Evolutionary conservation across 805 yeast genomes (phyloP).

Genomic region (Myxozyma monticola): DNA sequence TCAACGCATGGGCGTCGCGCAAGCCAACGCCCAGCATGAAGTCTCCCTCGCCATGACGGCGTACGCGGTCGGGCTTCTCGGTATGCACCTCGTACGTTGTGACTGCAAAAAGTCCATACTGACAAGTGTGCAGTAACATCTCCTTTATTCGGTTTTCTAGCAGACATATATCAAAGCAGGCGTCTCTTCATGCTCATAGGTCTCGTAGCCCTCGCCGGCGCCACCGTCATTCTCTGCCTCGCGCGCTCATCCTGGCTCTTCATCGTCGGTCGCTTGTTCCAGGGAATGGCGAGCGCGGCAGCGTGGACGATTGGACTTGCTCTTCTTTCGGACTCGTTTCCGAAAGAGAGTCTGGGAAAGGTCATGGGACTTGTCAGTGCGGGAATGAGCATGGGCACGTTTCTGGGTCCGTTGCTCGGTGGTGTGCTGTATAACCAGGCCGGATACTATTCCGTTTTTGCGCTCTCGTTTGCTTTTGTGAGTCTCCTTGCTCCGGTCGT

Average conservation of each 20-base stretch:
- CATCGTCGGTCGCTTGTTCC: slow-evolving; percentile 38
- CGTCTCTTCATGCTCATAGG: slow-evolving; percentile 38
- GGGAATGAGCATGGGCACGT: slow-evolving; percentile 36
- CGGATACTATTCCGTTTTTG: slow-evolving; percentile 40
- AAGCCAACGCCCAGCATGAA: slow-evolving; percentile 34
- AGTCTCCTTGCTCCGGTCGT: too few relatives aligned
- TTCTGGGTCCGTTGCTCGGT: slow-evolving; percentile 41
- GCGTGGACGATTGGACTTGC: slow-evolving; percentile 43
- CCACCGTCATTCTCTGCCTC: slow-evolving; percentile 37
- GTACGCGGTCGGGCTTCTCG: slow-evolving; percentile 40
- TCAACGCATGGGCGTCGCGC: slow-evolving; percentile 34
- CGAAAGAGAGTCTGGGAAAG: slow-evolving; percentile 36
- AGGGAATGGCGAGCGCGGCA: slow-evolving; percentile 39
- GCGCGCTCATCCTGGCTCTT: slow-evolving; percentile 34
- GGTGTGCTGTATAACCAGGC: slow-evolving; percentile 39
- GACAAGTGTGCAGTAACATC: too few relatives aligned
- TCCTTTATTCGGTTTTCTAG: slow-evolving; percentile 35
- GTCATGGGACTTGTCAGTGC: slow-evolving; percentile 37
- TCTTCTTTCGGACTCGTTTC: slow-evolving; percentile 36
- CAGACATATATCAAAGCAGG: slow-evolving; percentile 35
- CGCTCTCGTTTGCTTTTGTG: slow-evolving; percentile 37
- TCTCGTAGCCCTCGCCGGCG: slow-evolving; percentile 35
- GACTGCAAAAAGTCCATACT: too few relatives aligned
- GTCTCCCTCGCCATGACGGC: slow-evolving; percentile 36
- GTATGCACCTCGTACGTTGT: too few relatives aligned